phyloP scores from a whole-genome alignment of 106 monocot genomes.

The Agapanthus africanus region DNA sequence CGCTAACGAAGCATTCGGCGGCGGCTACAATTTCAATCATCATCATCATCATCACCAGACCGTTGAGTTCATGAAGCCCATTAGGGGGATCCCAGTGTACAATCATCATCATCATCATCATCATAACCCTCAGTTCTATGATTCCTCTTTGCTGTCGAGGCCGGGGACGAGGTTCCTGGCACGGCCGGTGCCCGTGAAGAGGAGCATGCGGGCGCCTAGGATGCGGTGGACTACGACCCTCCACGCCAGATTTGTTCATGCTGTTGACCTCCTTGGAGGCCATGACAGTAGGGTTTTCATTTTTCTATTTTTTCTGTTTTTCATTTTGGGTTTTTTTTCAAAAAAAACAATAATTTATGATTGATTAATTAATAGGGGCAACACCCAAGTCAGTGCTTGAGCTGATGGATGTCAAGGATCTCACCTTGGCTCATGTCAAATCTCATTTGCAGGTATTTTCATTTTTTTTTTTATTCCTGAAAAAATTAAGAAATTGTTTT shows the following conservation, averaged over 20 bases:
- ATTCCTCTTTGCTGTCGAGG: constrained; percentile 16
- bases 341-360: too few relatives aligned
- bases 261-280: constrained; percentile 48
- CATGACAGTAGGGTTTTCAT: constrained; percentile 37
- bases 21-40: constrained; percentile 6
- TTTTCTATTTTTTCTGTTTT: background rate
- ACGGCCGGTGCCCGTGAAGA: constrained; percentile 19
- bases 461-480: background rate
- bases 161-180: constrained; percentile 14
- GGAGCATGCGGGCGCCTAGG: constrained; percentile 48
- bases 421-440: constrained; percentile 38
- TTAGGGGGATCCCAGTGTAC: constrained; percentile 57
- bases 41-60: background rate
- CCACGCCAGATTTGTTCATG: constrained; percentile 51
- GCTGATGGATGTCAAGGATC: constrained; percentile 65
- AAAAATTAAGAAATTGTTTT: too few relatives aligned
- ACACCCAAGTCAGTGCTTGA: constrained; percentile 60
- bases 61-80: constrained; percentile 20
- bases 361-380: constrained; percentile 44
- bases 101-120: constrained; percentile 12
- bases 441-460: constrained; percentile 39
- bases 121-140: background rate
- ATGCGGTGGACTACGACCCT: constrained; percentile 55
- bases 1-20: background rate
- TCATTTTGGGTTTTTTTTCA: background rate